Evolutionary conservation across 2,329 filamentous ascomycete genomes (phyloP).

Genomic region (Cucurbitaria berberidis): DNA sequence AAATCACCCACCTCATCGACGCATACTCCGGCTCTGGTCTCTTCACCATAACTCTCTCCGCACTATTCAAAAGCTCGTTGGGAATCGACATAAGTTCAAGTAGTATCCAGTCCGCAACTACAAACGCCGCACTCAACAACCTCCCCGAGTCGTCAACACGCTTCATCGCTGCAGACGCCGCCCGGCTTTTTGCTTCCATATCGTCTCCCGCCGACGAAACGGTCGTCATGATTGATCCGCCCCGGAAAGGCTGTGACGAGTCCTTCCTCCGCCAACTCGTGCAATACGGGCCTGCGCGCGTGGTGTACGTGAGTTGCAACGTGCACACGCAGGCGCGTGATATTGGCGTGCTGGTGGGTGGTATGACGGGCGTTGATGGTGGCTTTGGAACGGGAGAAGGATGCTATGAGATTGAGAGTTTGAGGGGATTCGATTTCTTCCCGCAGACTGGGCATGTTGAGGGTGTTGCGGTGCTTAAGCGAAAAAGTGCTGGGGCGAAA

Average conservation of each 20-base stretch:
- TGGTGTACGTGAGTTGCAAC: constrained; percentile 97
- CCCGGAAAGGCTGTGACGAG: constrained; percentile 90
- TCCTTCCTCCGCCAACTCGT: constrained; percentile 83
- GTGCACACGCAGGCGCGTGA: constrained; percentile 97
- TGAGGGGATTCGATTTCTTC: constrained; percentile 96
- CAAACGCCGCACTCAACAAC: constrained; percentile 79
- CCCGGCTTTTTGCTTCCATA: constrained; percentile 78
- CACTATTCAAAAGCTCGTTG: constrained; percentile 77
- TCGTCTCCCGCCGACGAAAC: constrained; percentile 79
- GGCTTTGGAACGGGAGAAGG: constrained; percentile 47
- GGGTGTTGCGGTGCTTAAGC: constrained; percentile 63
- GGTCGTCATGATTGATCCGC: constrained; percentile 94
- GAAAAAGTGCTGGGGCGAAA: background rate
- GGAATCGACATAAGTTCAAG: constrained; percentile 88
- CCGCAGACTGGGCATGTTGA: constrained; percentile 79
- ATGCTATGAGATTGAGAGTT: constrained; percentile 83
- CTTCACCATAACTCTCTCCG: constrained; percentile 92
- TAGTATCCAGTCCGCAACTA: constrained; percentile 77
- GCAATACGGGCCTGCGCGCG: constrained; percentile 74
- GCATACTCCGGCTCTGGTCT: constrained; percentile 97
- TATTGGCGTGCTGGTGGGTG: constrained; percentile 83
- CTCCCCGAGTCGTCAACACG: constrained; percentile 71
- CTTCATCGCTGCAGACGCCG: constrained; percentile 90
- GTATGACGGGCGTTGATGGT: constrained; percentile 56
- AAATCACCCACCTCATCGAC: constrained; percentile 86